phyloP scores from a whole-genome alignment of 768 basidiomycete genomes.

The Sarcodon aspratus region DNA sequence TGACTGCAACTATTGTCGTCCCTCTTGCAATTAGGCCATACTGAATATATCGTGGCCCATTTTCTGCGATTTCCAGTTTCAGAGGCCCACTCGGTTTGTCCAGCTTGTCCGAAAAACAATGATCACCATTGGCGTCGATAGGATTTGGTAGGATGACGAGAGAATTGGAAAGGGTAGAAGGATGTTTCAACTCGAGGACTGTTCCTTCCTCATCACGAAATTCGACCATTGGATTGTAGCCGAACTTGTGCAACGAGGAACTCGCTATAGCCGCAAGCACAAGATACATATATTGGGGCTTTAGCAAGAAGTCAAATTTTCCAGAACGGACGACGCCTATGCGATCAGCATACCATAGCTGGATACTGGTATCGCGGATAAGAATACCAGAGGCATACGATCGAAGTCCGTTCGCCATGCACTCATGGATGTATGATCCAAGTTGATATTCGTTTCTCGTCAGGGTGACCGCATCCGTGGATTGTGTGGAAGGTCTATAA shows the following conservation, averaged over 20 bases:
- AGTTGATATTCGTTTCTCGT: no score
- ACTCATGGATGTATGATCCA: no score
- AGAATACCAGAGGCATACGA: conserved; percentile 1
- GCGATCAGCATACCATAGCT: conserved; percentile 3
- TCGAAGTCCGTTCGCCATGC: conserved; percentile 1
- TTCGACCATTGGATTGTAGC: background rate
- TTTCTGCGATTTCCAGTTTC: background rate
- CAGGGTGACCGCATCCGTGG: no score
- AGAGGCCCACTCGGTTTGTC: background rate
- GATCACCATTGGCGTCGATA: background rate
- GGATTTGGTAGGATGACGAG: background rate
- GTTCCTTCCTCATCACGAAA: background rate
- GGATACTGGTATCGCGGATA: background rate
- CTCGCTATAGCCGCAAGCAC: background rate
- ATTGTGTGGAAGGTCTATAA: no score
- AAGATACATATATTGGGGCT: background rate
- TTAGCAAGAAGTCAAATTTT: background rate
- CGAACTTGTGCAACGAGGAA: background rate
- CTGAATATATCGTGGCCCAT: background rate
- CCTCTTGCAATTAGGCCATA: conserved; percentile 2
- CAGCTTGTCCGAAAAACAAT: background rate
- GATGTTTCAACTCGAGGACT: no score
- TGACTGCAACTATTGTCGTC: background rate
- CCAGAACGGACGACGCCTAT: conserved; percentile 1
- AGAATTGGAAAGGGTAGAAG: background rate